These are phyloP conservation scores for Chytriomyces sp. DNA, from an alignment of 192 early-diverging fungal genomes.

Conservation along the genomic window DNA sequence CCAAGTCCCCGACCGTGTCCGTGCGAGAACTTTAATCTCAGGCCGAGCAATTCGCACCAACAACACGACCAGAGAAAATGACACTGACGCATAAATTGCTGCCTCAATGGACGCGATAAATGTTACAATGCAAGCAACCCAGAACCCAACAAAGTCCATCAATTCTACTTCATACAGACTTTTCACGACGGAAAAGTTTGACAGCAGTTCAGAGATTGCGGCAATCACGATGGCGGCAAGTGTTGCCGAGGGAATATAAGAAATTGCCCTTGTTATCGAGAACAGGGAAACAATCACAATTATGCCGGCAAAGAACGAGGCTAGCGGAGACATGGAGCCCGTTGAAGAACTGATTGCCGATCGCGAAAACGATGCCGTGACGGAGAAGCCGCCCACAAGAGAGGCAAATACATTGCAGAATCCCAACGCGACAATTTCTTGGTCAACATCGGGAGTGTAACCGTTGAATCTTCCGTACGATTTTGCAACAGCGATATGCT, in stretches of 20 bases:
- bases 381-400: conserved; percentile 86
- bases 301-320: conserved; percentile 75
- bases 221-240: conserved; percentile 85
- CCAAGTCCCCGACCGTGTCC: conserved; percentile 40
- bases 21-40: conserved; percentile 51
- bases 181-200: conserved; percentile 61
- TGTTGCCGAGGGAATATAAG: conserved; percentile 80
- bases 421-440: conserved; percentile 90
- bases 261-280: conserved; percentile 81
- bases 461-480: conserved; percentile 84
- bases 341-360: conserved; percentile 89
- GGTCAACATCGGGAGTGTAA: conserved; percentile 82
- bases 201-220: conserved; percentile 77
- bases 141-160: conserved; percentile 60
- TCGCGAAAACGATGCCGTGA: conserved; percentile 93
- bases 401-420: conserved; percentile 81
- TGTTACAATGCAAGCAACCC: conserved; percentile 60
- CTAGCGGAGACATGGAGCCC: conserved; percentile 80
- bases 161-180: conserved; percentile 67
- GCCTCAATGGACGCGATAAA: conserved; percentile 74
- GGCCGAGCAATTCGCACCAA: conserved; percentile 81
- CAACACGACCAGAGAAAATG: conserved; percentile 73
- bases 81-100: conserved; percentile 81
- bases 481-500: conserved; percentile 90
- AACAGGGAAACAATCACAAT: conserved; percentile 85